Percentiles rank a stretch among this genome's conserved stretches.
phyloP scores from a whole-genome alignment of 1,284 basidiomycete genomes.

The Leccinum angustisporum region DNA sequence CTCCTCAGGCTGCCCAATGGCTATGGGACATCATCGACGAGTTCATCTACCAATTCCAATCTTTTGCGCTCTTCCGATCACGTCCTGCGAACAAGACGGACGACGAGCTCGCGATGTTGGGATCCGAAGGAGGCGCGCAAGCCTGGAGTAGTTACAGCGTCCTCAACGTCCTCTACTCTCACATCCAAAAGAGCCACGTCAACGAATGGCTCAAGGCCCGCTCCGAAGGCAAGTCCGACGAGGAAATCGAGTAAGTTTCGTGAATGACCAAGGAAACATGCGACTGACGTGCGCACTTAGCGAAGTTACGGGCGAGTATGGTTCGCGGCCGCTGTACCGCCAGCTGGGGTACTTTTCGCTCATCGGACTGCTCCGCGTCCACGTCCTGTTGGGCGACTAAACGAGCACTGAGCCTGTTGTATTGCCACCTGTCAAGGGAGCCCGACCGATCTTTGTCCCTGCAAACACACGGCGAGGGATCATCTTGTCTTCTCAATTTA shows the following conservation, averaged over 20 bases:
- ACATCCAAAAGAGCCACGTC: conserved; percentile 96
- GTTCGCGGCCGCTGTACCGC: conserved; percentile 85
- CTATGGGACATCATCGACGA: conserved; percentile 99
- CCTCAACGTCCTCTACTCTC: conserved; percentile 95
- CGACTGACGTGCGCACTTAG: conserved; percentile 40
- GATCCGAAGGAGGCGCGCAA: conserved; percentile 63
- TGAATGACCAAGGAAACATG: neutral
- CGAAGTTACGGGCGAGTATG: conserved; percentile 90
- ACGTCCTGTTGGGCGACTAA: conserved; percentile 91
- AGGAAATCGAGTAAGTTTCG: conserved; percentile 75
- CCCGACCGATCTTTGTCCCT: too few relatives aligned
- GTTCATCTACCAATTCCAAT: conserved; percentile 99
- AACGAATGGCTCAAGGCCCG: conserved; percentile 90
- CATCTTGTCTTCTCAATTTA: too few relatives aligned
- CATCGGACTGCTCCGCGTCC: conserved; percentile 92
- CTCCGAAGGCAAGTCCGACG: conserved; percentile 75
- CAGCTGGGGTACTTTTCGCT: conserved; percentile 98
- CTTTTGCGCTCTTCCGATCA: conserved; percentile 90
- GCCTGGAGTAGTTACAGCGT: conserved; percentile 98
- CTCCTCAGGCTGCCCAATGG: conserved; percentile 98
- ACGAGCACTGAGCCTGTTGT: too few relatives aligned
- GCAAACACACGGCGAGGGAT: too few relatives aligned
- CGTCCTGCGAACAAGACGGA: conserved; percentile 85
- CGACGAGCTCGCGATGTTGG: conserved; percentile 83
- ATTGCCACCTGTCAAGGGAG: too few relatives aligned